A percentile compares a stretch with the other conserved stretches of the same genome.
These are phyloP conservation scores for Aureobasidium lini DNA, from an alignment of 2,329 filamentous ascomycete genomes.

Conservation along the genomic window DNA sequence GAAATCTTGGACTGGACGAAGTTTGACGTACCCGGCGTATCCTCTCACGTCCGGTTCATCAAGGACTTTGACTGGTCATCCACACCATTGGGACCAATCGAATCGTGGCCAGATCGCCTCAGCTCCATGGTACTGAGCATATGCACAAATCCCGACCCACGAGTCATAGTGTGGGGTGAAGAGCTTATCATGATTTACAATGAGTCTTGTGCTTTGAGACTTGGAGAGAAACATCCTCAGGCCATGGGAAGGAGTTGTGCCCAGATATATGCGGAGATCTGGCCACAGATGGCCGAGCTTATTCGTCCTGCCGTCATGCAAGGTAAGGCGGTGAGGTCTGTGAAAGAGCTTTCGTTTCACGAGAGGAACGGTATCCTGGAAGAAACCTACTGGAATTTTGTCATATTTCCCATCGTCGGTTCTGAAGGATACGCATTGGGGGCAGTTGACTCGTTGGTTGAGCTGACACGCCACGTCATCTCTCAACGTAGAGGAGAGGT, in stretches of 20 bases:
- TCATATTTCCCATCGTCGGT: constrained; percentile 23
- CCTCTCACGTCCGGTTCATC: constrained; percentile 22
- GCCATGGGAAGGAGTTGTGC: constrained; percentile 17
- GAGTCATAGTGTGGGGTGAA: constrained; percentile 25
- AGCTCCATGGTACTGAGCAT: constrained; percentile 21
- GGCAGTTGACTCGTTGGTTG: constrained; percentile 14
- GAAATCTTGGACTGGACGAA: constrained; percentile 24
- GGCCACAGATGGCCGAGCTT: constrained; percentile 11
- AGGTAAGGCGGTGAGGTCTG: constrained; percentile 19
- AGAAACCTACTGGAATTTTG: constrained; percentile 24
- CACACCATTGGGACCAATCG: constrained; percentile 24
- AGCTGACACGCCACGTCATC: constrained; percentile 13
- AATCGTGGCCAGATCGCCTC: constrained; percentile 21
- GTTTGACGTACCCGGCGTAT: constrained; percentile 17
- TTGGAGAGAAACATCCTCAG: constrained; percentile 24
- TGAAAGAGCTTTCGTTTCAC: constrained; percentile 20
- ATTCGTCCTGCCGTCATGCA: constrained; percentile 18
- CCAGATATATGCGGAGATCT: constrained; percentile 14
- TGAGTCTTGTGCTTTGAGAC: constrained; percentile 25
- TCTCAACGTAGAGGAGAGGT: constrained; percentile 13
- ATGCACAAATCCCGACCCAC: constrained; percentile 25
- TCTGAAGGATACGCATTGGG: constrained; percentile 13
- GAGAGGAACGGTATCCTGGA: constrained; percentile 23
- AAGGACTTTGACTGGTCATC: constrained; percentile 24
- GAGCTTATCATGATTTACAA: constrained; percentile 29